These are phyloP conservation scores for Salix brachista DNA, from an alignment of 345 rosid genomes.

Conservation along the genomic window DNA sequence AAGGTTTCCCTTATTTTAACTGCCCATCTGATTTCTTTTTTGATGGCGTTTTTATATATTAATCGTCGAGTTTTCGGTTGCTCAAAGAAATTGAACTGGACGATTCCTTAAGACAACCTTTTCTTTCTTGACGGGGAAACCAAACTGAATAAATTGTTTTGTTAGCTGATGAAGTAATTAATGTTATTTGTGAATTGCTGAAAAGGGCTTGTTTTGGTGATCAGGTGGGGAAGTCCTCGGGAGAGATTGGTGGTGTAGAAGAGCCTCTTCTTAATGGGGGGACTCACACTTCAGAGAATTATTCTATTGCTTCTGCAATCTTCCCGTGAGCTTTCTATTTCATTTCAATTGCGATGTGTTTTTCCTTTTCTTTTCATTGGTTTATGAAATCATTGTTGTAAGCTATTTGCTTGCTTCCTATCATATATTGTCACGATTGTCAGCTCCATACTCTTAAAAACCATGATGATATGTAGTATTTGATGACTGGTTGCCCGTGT, in stretches of 20 bases:
- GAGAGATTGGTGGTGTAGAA: conserved; percentile 51
- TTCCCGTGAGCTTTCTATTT: conserved; percentile 56
- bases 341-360: neutral
- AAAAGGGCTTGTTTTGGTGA: neutral
- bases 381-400: neutral
- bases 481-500: neutral
- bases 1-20: conserved; percentile 30
- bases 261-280: conserved; percentile 72
- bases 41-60: neutral
- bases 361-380: neutral
- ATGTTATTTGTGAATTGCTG: neutral
- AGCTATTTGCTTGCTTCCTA: neutral
- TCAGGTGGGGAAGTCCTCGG: conserved; percentile 56
- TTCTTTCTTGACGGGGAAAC: neutral
- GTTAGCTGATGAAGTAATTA: neutral
- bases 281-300: conserved; percentile 40
- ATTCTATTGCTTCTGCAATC: conserved; percentile 57
- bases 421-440: too few species aligned
- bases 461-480: neutral
- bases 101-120: neutral
- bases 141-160: too few species aligned
- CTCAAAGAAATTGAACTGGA: neutral
- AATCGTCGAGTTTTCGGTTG: neutral
- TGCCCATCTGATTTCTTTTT: neutral
- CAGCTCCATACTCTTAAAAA: too few species aligned